Evolutionary conservation across 2,329 filamentous ascomycete genomes (phyloP).

Genomic region (Pseudopyricularia cyperi): DNA sequence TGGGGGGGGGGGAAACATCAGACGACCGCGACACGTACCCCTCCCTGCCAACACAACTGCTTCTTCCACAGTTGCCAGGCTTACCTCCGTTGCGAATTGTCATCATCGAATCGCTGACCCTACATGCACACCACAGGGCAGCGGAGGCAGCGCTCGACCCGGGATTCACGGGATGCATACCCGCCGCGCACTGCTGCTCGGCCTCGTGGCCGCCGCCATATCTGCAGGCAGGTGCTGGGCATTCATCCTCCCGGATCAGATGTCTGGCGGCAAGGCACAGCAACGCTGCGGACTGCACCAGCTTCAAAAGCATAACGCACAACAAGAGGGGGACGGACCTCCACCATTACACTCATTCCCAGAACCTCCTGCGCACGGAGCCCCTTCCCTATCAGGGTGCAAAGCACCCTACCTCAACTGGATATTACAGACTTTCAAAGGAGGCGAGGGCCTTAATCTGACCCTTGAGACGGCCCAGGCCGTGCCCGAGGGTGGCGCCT

Average conservation of each 20-base stretch:
- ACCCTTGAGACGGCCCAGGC: conserved; percentile 16
- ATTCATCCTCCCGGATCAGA: not conserved
- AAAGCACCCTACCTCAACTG: not conserved
- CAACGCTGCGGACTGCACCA: not conserved
- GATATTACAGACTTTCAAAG: not conserved
- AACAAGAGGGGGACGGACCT: too few species aligned
- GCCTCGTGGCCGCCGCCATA: not conserved
- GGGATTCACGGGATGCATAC: too few species aligned
- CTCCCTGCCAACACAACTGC: too few species aligned
- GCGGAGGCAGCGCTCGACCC: too few species aligned
- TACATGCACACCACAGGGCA: not conserved
- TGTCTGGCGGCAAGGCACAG: not conserved
- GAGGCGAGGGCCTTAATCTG: not conserved
- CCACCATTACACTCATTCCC: not conserved
- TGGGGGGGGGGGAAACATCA: too few species aligned
- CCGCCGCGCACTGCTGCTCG: not conserved
- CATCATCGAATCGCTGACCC: not conserved
- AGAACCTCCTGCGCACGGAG: not conserved
- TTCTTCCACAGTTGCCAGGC: too few species aligned
- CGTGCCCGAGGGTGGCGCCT: conserved; percentile 17
- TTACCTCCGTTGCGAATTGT: too few species aligned
- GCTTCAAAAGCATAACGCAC: too few species aligned
- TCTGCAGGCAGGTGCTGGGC: not conserved
- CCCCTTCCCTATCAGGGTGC: too few species aligned
- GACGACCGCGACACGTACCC: too few species aligned